A percentile compares a stretch with the other conserved stretches of the same genome.
Conservation (phyloP, 371 early-diverging fungal species). For the Sporodiniella umbellata region DNA sequence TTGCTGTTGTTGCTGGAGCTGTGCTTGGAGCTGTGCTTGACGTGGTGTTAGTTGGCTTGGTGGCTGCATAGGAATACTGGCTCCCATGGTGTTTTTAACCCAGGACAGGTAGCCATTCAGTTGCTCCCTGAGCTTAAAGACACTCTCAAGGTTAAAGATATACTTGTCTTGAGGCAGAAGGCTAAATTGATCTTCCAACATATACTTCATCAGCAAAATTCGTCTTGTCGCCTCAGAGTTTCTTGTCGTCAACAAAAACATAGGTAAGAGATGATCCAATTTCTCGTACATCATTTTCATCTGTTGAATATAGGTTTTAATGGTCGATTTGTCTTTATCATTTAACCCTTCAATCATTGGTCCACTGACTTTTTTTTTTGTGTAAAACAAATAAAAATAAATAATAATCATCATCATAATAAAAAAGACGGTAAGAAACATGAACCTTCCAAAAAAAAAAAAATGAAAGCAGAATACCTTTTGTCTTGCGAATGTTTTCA, state of each 20-base stretch:
- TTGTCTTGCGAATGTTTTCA: conserved; percentile 34
- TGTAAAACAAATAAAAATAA: too few species aligned
- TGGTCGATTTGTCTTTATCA: conserved; percentile 47
- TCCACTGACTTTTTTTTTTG: too few species aligned
- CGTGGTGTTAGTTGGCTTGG: conserved; percentile 23
- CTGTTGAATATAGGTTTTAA: conserved; percentile 34
- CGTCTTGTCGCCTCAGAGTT: conserved; percentile 45
- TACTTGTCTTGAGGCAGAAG: conserved; percentile 43
- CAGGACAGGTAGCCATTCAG: conserved; percentile 49
- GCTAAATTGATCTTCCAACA: conserved; percentile 59
- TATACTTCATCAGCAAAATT: conserved; percentile 55
- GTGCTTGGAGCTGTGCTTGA: conserved; percentile 12
- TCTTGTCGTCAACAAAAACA: conserved; percentile 39
- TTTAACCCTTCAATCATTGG: conserved; percentile 26
- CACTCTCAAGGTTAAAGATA: conserved; percentile 42
- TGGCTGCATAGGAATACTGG: not conserved
- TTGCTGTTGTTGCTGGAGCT: conserved; percentile 15
- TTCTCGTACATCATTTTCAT: conserved; percentile 43
- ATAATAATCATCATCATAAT: too few species aligned
- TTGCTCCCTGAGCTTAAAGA: conserved; percentile 48
- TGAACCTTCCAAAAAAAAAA: not conserved
- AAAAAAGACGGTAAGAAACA: too few species aligned
- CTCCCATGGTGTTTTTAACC: conserved; percentile 33
- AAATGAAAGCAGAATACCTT: conserved; percentile 30
- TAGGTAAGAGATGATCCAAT: conserved; percentile 42